Base-by-base conservation (phyloP, 768 basidiomycete genomes). In the Suillus paluster region DNA sequence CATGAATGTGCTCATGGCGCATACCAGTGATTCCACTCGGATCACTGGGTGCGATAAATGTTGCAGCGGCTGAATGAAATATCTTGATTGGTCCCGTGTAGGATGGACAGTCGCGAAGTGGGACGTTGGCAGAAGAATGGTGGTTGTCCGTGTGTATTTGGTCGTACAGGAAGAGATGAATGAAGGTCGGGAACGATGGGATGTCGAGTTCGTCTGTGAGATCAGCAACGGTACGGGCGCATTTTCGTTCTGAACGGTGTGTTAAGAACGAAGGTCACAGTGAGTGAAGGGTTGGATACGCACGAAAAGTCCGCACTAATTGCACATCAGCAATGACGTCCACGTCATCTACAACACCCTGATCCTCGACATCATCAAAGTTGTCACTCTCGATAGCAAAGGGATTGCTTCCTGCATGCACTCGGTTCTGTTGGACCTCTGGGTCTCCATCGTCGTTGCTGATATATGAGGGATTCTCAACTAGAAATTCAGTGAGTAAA, bases 1-100 rank as follows among this genome's bases (percentile, higher is more conserved):
- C 53, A 14, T 61, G 55, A n/a, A 71, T 69, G 14, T 61, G 57
- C 57, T 73, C 66, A 8, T 62, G 63, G 25, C 52, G 62, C 71
- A 67, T 68, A 27, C 60, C 60, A 23, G 56, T 34, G 17, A 49
- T 57, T 15, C 63, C 46, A 21, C 49, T 54, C 5, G 45, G 54
- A 38, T 64, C 60, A 53, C 63, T 64, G 11, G 63, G 63, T n/a
- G 60, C 57, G 21, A 41, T 60, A 38, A 60, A 63, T 17, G 58
- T 60, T 8, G 48, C 44, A 10, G 41, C 25, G 17, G 62, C 62
- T 19, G 49, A 60, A 39, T 58, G 17, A 33, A 39, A 59, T 15
- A 60, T 49, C 38, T 36, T 27, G n/a, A 62, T 21, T 8, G 34
- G 30, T 15, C 55, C 54, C 14, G 12, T 36, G 45, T 70, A 67